phyloP scores from a whole-genome alignment of 78 protist species.

The Dictyostelium purpureum region DNA sequence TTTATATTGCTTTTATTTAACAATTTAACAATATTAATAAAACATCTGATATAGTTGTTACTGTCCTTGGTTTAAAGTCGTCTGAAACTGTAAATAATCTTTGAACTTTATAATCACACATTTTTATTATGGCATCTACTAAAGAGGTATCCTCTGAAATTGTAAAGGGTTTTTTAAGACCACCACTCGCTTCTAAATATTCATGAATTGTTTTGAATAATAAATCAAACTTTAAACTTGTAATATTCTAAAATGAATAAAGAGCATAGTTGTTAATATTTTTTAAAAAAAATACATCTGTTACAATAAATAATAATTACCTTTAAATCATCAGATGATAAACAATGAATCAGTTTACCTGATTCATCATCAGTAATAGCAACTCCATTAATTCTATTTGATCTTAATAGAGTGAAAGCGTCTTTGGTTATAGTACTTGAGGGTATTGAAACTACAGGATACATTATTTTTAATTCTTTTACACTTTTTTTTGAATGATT shows the following conservation, averaged over 20 bases:
- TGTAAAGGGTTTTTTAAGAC: neutral
- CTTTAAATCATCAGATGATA: conserved; percentile 21
- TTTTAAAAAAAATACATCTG: neutral
- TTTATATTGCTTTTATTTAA: neutral
- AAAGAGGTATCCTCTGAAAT: neutral
- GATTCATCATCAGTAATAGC: conserved; percentile 1
- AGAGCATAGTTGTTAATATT: neutral
- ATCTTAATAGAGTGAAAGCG: conserved; percentile 1
- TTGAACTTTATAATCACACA: conserved; percentile 33
- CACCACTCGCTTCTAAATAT: neutral
- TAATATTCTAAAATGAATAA: neutral
- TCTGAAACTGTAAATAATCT: conserved; percentile 23
- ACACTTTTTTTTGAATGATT: neutral
- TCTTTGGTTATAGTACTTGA: neutral
- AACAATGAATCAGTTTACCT: neutral
- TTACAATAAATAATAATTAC: neutral
- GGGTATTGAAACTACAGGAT: conserved; percentile 1
- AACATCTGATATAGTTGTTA: conserved; percentile 30
- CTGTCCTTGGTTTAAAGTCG: conserved; percentile 6
- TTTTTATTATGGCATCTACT: neutral
- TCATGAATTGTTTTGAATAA: conserved; percentile 6
- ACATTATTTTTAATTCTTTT: conserved; percentile 20
- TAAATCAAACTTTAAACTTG: conserved; percentile 19
- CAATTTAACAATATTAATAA: conserved; percentile 32
- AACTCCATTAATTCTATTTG: conserved; percentile 44